A percentile compares a stretch with the other conserved stretches of the same genome.
Conservation (phyloP, 352 stramenopile genomes). For the Phytopythium aichiense region DNA sequence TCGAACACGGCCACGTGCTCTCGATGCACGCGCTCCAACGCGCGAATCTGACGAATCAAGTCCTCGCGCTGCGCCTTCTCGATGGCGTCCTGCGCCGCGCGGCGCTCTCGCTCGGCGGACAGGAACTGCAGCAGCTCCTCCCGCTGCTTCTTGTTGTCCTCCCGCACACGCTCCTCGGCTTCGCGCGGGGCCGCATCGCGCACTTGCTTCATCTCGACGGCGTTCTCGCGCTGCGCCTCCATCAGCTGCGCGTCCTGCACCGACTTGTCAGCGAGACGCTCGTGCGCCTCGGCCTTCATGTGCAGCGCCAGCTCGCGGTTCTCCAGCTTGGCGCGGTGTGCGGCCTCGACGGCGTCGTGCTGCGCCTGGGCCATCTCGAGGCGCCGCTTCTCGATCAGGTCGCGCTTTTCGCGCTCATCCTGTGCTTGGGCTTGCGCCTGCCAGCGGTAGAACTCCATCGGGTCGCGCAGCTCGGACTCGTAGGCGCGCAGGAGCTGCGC, state of each 20-base stretch:
- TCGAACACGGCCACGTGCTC: conserved; percentile 88
- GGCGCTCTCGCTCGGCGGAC: conserved; percentile 51
- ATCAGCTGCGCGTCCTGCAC: conserved; percentile 52
- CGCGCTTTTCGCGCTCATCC: conserved; percentile 62
- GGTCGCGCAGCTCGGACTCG: conserved; percentile 88
- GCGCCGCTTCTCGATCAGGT: conserved; percentile 72
- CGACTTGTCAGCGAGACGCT: conserved; percentile 59
- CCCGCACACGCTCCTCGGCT: conserved; percentile 54
- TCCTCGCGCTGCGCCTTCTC: conserved; percentile 77
- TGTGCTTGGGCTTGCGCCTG: conserved; percentile 80
- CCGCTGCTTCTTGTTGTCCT: conserved; percentile 54
- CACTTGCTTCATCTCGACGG: conserved; percentile 66
- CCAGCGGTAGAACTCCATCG: conserved; percentile 90
- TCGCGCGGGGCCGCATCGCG: conserved; percentile 78
- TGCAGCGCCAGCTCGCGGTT: conserved; percentile 78
- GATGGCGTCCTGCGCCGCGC: conserved; percentile 50
- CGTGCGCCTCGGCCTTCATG: conserved; percentile 72
- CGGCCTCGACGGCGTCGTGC: conserved; percentile 72
- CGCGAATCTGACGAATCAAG: conserved; percentile 83
- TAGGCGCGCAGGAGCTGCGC: conserved; percentile 83
- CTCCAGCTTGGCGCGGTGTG: conserved; percentile 56
- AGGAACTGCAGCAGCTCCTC: conserved; percentile 68
- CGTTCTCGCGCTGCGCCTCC: conserved; percentile 50
- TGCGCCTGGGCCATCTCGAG: conserved; percentile 84
- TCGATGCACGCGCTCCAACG: conserved; percentile 72